Percentiles rank a stretch among this genome's conserved stretches.
phyloP scores from a whole-genome alignment of 1,284 basidiomycete genomes.

The Gymnopus androsaceus region DNA sequence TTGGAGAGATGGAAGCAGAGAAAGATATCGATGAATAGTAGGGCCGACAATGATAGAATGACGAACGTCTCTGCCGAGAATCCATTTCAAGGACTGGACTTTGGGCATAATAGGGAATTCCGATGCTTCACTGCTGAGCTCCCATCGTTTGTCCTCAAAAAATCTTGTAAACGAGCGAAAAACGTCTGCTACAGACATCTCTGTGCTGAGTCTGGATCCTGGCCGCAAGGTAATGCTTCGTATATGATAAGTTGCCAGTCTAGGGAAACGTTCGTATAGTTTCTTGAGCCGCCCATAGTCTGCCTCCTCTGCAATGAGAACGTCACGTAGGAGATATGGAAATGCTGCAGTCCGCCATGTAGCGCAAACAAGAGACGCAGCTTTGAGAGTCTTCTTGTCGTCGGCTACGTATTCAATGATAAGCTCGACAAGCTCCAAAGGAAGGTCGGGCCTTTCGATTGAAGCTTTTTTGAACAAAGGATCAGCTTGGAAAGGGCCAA shows the following conservation, averaged over 20 bases:
- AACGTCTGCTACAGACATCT: neutral
- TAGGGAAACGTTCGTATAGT: slow-evolving; percentile 6
- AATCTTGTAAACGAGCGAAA: slow-evolving; percentile 7
- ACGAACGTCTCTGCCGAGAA: slow-evolving; percentile 4
- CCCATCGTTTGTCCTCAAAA: slow-evolving; percentile 10
- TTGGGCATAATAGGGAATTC: slow-evolving; percentile 7
- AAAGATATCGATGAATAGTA: slow-evolving; percentile 7
- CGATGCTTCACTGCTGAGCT: neutral
- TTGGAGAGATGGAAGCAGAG: slow-evolving; percentile 8
- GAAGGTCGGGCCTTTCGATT: slow-evolving; percentile 5
- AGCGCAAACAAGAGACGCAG: slow-evolving; percentile 7
- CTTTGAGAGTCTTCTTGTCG: slow-evolving; percentile 2
- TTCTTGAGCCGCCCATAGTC: slow-evolving; percentile 7
- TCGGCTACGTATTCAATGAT: neutral
- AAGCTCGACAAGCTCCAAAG: slow-evolving; percentile 7
- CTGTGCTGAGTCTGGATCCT: neutral
- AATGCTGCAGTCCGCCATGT: slow-evolving; percentile 10
- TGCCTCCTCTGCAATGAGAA: slow-evolving; percentile 8
- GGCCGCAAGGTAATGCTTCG: slow-evolving; percentile 4
- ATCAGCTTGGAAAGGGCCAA: no score
- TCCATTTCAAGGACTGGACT: slow-evolving; percentile 7
- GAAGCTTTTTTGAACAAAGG: no score
- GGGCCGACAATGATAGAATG: slow-evolving; percentile 9
- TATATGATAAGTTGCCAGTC: slow-evolving; percentile 5
- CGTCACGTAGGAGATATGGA: slow-evolving; percentile 7